These are phyloP conservation scores for Wickerhamiella qilinensis DNA, from an alignment of 805 yeast genomes.

Conservation along the genomic window DNA sequence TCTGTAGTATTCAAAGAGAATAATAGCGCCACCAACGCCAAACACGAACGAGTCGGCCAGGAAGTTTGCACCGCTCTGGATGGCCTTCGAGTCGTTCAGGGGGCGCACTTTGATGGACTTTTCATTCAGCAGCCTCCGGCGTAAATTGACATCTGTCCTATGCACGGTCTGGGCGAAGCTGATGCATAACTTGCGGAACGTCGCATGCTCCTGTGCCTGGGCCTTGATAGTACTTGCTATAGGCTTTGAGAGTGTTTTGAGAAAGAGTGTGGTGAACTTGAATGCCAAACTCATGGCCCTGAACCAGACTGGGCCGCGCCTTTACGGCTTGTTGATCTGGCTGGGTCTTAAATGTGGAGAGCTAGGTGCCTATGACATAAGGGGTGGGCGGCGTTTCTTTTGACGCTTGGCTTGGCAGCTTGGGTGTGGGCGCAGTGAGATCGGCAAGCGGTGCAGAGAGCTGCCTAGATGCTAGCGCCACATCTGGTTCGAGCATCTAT, in stretches of 20 bases:
- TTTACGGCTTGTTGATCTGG: no score
- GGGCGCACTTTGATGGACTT: conserved; percentile 47
- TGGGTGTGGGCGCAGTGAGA: no score
- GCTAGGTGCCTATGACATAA: no score
- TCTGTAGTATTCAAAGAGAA: conserved; percentile 55
- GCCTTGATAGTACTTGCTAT: conserved; percentile 53
- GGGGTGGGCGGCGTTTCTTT: no score
- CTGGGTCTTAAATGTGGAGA: no score
- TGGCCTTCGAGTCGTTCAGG: conserved; percentile 64
- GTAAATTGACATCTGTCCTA: conserved; percentile 41
- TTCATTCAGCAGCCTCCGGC: conserved; percentile 44
- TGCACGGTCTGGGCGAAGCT: conserved; percentile 58
- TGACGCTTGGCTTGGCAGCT: no score
- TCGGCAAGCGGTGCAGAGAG: no score
- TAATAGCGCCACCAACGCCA: conserved; percentile 60
- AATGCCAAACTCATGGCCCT: conserved; percentile 55
- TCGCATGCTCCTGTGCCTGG: conserved; percentile 59
- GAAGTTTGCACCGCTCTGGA: conserved; percentile 68
- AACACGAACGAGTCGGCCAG: conserved; percentile 65
- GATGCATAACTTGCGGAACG: conserved; percentile 47
- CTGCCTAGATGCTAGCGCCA: no score
- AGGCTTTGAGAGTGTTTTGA: conserved; percentile 67
- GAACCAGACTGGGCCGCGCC: no score
- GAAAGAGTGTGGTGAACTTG: conserved; percentile 52
- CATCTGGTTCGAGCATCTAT: no score